Base-by-base conservation (phyloP, 2,329 filamentous ascomycete species). In the Onygena corvina region DNA sequence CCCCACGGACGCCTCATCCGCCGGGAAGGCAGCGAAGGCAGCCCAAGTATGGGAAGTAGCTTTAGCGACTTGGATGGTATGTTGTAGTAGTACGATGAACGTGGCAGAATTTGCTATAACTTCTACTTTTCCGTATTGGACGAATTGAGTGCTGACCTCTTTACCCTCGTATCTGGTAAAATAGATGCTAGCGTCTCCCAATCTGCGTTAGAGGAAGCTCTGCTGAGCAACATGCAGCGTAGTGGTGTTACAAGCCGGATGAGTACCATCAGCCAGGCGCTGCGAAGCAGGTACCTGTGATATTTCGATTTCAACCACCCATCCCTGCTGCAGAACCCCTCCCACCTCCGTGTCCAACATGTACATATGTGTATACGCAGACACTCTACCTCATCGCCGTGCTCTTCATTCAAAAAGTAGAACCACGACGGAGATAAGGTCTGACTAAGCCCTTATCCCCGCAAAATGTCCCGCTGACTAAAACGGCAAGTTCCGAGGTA, bases 1-100 rank as follows among this genome's bases (percentile, higher is more conserved):
- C 73, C 75, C 0, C 65, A 68, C n/a, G 63, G 63, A 34, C 62
- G 62, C 8, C 54, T 54, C 18, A 53, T 59, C 35, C 63, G 63
- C 2, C 64, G 63, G 34, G 70, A 72, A 21, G 66, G 70, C 9
- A 77, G 73, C 50, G 75, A 77, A 52, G 75, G 74, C 9, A 76
- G 74, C 7, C 76, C 76, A 2, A 79, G 76, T 53, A 80, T 80
- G 75, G 79, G 79, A 0, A 81, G 77, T 53, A 81, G 77, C 50
- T 82, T 81, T 57, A 80, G 76, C 55, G 79, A 82, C 60, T 65
- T 83, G 30, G 79, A 82, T 59, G 76, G 77, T 76, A 64, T 50
- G 61, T 52, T 25, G 18, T 33, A 20, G 11, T 50, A 34, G 25
- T 42, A 35, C 3, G 29, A 31, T 11, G 29, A 31, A 31, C 8